Base-by-base conservation (phyloP, 495 filamentous ascomycete species). In the Lentithecium fluviatile region DNA sequence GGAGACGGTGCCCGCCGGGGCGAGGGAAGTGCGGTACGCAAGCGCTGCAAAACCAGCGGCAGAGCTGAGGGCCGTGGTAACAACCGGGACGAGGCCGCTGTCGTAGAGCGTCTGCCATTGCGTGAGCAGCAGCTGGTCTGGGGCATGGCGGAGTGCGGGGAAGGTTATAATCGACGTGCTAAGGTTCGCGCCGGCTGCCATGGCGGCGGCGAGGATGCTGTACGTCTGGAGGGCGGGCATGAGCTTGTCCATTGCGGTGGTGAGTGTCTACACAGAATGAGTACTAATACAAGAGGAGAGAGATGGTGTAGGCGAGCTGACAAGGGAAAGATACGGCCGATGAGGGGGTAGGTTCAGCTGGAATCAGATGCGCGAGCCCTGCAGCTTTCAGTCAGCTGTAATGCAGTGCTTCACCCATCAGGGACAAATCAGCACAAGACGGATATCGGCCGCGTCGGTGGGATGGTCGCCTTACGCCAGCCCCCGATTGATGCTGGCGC, bases 161-260 rank as follows among this genome's bases (percentile, higher is more conserved):
- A 60, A n/a, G 15, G 57, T 60, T 47, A 60, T 15, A 47, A 60
- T 26, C 19, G 47, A 45, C n/a, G 34, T 52, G 46, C 19, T 20
- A 19, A 60, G 57, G 38, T 60, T 60, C 32, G 26, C 17, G 29
- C 57, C 48, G 20, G 57, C 57, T 34, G 57, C 48, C 7, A 52
- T 7, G 1, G 57, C 49, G 23, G 38, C 47, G n/a, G 47, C 38
- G 29, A 60, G 23, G 26, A 60, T 60, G 57, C 47, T 53, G 57
- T 52, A 60, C 13, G 36, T 53, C 37, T 60, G 57, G 23, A 60
- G 47, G 19, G 45, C 55, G 6, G 45, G 45, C n/a, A 43, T 58
- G 29, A 49, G 20, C 12, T 12, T 48, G 5, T 58, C 55, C 40
- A 43, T 43, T 20, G 13, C 13, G 40, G 15, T 20, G 36, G 36